Conservation (phyloP, 192 early-diverging fungal genomes). For the Umbelopsis ramanniana region DNA sequence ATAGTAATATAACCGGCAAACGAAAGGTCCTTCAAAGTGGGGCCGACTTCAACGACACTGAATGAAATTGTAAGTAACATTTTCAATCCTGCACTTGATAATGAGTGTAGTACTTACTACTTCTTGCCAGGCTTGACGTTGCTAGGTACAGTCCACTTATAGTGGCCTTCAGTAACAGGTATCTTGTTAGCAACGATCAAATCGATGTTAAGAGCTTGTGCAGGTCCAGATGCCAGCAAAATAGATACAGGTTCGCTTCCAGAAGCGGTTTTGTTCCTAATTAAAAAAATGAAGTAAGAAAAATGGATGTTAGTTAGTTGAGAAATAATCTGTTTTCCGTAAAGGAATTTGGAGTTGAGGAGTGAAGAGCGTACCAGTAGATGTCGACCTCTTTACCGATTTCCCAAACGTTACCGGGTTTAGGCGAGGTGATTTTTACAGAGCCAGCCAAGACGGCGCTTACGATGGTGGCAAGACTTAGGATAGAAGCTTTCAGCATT, state of each 20-base stretch:
- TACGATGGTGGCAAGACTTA: slow-evolving; percentile 12
- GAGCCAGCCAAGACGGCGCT: slow-evolving; percentile 15
- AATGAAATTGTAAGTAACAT: neutral
- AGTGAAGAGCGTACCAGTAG: neutral
- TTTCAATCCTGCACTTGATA: neutral
- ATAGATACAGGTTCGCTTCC: slow-evolving; percentile 20
- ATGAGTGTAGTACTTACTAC: slow-evolving; percentile 2
- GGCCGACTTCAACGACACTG: slow-evolving; percentile 27
- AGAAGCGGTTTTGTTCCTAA: slow-evolving; percentile 1
- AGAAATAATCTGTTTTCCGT: neutral
- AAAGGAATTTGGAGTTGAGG: neutral
- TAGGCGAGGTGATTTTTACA: slow-evolving; percentile 12
- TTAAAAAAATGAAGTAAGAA: neutral
- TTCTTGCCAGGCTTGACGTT: slow-evolving; percentile 25
- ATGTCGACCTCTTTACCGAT: slow-evolving; percentile 20
- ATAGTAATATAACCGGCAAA: slow-evolving; percentile 23
- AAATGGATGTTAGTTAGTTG: neutral
- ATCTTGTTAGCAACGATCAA: slow-evolving; percentile 27
- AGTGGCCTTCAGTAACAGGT: slow-evolving; percentile 17
- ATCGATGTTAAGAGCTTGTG: slow-evolving; percentile 25
- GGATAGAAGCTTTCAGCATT: slow-evolving; percentile 14
- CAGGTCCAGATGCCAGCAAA: slow-evolving; percentile 25
- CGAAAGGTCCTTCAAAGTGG: slow-evolving; percentile 17
- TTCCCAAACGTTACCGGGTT: slow-evolving; percentile 22
- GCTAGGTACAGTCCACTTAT: slow-evolving; percentile 26